Base-by-base conservation (phyloP, 1,284 basidiomycete species). In the Kwoniella shivajii region DNA sequence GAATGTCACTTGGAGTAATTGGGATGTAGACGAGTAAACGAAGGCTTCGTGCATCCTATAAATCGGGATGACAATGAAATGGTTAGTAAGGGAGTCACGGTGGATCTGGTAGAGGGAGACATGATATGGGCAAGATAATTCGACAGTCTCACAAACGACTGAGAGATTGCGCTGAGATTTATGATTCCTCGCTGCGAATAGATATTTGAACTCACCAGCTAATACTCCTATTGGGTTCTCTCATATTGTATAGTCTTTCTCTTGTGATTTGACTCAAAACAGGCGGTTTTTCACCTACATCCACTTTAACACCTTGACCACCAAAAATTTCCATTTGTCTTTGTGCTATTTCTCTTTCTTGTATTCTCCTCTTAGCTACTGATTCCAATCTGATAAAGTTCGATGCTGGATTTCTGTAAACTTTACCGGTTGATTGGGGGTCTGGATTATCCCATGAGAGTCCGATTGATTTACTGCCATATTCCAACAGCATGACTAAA, bases 11-110 rank as follows among this genome's bases (percentile, higher is more conserved):
- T 78, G 77, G 27, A 71, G 66, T 9, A 77, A 46, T 49, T 77
- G 70, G 1, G 73, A 66, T 11, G 57, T 64, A 1, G 75, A 69
- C 47, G 64, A 71, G 56, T 76, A 72, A 31, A 73, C 67, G 36
- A 77, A 78, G 2, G 68, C 69, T 54, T 77, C 73, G 65, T 74
- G 72, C 72, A 78, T 77, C 76, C 76, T 78, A 65, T 7, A 6
- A 18, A 24, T 22, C 13, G 7, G 42, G 29, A 26, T 30, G 18
- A 42, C 27, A n/a, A n/a, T n/a, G n/a, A n/a, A n/a, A n/a, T n/a
- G n/a, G n/a, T n/a, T n/a, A n/a, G n/a, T n/a, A n/a, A n/a, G n/a
- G n/a, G n/a, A n/a, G n/a, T n/a, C n/a, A n/a, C n/a, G n/a, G n/a
- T n/a, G n/a, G n/a, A n/a, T n/a, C n/a, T n/a, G n/a, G n/a, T n/a